Evolutionary conservation across 2,329 filamentous ascomycete species (phyloP).

Genomic region (Epichloe glyceriae): DNA sequence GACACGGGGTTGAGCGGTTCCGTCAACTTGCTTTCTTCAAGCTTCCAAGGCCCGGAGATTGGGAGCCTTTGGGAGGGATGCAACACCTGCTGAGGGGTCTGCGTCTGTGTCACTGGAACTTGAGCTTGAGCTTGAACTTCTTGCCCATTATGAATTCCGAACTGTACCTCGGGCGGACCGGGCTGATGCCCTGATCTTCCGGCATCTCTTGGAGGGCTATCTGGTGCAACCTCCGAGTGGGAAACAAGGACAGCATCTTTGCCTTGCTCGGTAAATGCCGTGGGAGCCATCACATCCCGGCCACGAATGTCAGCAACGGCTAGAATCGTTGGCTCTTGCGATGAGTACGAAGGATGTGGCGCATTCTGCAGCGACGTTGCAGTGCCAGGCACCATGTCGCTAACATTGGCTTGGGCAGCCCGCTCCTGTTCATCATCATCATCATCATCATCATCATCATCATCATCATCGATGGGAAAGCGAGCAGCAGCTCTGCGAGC

Average conservation of each 20-base stretch:
- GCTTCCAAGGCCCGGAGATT: conserved; percentile 35
- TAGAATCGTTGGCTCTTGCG: background rate
- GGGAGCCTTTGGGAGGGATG: conserved; percentile 29
- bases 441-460: conserved; percentile 7
- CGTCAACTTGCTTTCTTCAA: conserved; percentile 40
- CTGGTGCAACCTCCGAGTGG: background rate
- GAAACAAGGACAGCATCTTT: background rate
- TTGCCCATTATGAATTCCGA: background rate
- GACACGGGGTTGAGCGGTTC: conserved; percentile 31
- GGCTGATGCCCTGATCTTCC: background rate
- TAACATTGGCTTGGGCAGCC: background rate
- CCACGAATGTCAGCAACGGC: background rate
- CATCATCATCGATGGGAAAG: conserved; percentile 22
- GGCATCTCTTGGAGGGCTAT: background rate
- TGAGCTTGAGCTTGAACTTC: too few species aligned
- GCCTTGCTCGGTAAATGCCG: background rate
- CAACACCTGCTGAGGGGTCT: background rate
- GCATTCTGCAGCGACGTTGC: background rate
- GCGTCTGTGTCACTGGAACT: background rate
- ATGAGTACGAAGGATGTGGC: background rate
- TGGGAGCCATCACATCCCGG: background rate
- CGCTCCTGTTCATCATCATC: background rate
- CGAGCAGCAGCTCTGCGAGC: conserved; percentile 18
- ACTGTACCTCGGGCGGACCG: background rate
- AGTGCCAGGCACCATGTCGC: background rate